phyloP scores from a whole-genome alignment of 2,329 filamentous ascomycete genomes.

The Macroventuria anomochaeta region DNA sequence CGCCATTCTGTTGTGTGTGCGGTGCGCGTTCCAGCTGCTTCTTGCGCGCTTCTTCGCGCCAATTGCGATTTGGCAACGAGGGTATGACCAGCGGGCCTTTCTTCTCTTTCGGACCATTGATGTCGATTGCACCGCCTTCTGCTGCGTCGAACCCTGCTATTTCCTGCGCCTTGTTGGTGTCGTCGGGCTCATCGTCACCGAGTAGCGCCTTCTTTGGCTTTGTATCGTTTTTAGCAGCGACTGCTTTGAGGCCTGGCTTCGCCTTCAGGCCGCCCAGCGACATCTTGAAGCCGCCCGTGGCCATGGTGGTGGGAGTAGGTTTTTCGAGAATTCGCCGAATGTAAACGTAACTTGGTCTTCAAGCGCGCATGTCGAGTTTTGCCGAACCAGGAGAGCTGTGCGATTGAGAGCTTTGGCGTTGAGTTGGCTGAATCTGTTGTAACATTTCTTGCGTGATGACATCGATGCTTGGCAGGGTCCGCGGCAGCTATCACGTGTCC shows the following conservation, averaged over 20 bases:
- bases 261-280: conserved; percentile 40
- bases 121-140: conserved; percentile 57
- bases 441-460: conserved; percentile 15
- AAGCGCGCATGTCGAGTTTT: background rate
- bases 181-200: conserved; percentile 42
- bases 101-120: conserved; percentile 45
- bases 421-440: background rate
- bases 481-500: conserved; percentile 9
- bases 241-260: conserved; percentile 36
- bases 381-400: too few relatives aligned
- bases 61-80: conserved; percentile 66
- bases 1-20: conserved; percentile 50
- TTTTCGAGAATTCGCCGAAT: background rate
- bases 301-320: conserved; percentile 36
- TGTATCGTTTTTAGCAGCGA: conserved; percentile 21
- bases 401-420: background rate
- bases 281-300: conserved; percentile 47
- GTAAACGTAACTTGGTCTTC: background rate
- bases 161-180: conserved; percentile 42
- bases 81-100: conserved; percentile 64
- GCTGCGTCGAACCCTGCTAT: conserved; percentile 63
- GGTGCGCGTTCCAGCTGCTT: conserved; percentile 66
- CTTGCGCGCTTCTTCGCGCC: conserved; percentile 62
- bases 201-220: conserved; percentile 40
- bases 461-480: conserved; percentile 19